Evolutionary conservation across 495 filamentous ascomycete species (phyloP).

Genomic region (Chlorociboria aeruginascens): DNA sequence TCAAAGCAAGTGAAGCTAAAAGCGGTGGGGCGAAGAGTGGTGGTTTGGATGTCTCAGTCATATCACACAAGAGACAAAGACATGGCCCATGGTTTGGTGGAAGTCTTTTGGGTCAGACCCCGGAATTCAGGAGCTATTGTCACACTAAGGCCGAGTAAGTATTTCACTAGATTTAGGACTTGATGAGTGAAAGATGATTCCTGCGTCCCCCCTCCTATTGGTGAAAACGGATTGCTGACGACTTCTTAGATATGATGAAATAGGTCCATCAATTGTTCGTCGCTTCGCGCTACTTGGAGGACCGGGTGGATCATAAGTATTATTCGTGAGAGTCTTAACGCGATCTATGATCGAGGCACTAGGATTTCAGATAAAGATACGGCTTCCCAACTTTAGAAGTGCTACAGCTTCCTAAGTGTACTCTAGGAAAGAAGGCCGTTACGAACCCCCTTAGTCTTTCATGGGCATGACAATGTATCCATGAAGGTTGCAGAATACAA

Average conservation of each 20-base stretch:
- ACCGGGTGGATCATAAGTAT: conserved; percentile 51
- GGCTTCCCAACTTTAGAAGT: no score
- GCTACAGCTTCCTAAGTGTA: no score
- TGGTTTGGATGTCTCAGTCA: conserved; percentile 90
- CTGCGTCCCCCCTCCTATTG: no score
- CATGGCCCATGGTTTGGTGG: conserved; percentile 98
- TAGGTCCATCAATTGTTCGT: conserved; percentile 54
- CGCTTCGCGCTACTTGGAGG: conserved; percentile 91
- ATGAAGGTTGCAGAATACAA: no score
- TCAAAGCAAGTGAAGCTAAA: conserved; percentile 79
- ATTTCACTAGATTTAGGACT: not conserved
- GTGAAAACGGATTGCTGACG: no score
- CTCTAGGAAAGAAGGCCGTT: no score
- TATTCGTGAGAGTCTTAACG: not conserved
- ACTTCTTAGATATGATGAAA: not conserved
- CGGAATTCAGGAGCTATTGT: conserved; percentile 98
- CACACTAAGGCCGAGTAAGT: conserved; percentile 69
- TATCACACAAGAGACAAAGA: conserved; percentile 89
- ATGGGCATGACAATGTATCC: no score
- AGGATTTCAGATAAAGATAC: no score
- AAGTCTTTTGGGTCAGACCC: conserved; percentile 89
- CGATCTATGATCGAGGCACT: no score
- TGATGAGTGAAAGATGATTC: no score
- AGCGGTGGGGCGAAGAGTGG: conserved; percentile 72
- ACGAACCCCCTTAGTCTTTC: no score